These are phyloP conservation scores for Hypoxylon sp. DNA, from an alignment of 2,329 filamentous ascomycete genomes.

Conservation along the genomic window DNA sequence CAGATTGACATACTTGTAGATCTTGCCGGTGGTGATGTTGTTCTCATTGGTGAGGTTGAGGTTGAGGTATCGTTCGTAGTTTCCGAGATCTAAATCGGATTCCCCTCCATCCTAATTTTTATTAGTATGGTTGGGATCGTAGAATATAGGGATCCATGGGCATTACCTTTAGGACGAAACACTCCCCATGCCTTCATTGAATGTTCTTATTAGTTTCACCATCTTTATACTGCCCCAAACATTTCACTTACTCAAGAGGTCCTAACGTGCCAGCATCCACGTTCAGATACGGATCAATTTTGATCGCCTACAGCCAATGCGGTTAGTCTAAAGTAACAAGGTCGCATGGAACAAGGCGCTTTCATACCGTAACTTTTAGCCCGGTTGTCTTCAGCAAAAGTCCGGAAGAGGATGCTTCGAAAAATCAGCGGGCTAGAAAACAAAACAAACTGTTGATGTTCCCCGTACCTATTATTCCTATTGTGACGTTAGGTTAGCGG, in stretches of 20 bases:
- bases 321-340: slow-evolving; percentile 1
- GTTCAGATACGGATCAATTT: slow-evolving; percentile 79
- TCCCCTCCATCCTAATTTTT: slow-evolving; percentile 35
- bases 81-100: slow-evolving; percentile 64
- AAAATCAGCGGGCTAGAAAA: slow-evolving; percentile 25
- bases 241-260: slow-evolving; percentile 55
- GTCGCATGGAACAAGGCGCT: slow-evolving; percentile 59
- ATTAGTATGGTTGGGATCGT: slow-evolving; percentile 13
- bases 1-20: slow-evolving; percentile 87
- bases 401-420: slow-evolving; percentile 81
- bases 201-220: slow-evolving; percentile 21
- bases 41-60: slow-evolving; percentile 87
- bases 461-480: slow-evolving; percentile 49
- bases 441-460: slow-evolving; percentile 7
- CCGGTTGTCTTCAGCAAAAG: slow-evolving; percentile 85
- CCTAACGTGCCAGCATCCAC: slow-evolving; percentile 76
- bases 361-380: slow-evolving; percentile 76
- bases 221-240: slow-evolving; percentile 4
- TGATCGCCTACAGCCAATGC: slow-evolving; percentile 53
- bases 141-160: not conserved
- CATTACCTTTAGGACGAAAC: slow-evolving; percentile 76
- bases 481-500: slow-evolving; percentile 16
- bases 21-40: slow-evolving; percentile 98
- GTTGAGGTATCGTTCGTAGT: slow-evolving; percentile 79
- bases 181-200: slow-evolving; percentile 80